A percentile compares a stretch with the other conserved stretches of the same genome.
phyloP scores from a whole-genome alignment of 768 basidiomycete species.

The Boletus insuetus region DNA sequence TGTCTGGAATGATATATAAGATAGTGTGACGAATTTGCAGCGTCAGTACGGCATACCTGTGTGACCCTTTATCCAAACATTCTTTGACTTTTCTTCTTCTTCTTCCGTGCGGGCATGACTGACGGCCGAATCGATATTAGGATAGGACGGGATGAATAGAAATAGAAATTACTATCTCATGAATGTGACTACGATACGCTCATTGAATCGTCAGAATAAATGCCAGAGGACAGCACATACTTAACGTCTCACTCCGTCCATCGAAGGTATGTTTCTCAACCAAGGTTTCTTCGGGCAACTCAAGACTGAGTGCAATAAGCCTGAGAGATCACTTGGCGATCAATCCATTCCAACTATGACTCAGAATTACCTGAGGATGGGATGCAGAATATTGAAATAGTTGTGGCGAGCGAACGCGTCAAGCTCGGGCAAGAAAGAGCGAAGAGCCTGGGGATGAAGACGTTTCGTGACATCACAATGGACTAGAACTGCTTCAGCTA shows the following conservation, averaged over 20 bases:
- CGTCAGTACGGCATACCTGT: slow-evolving; percentile 36
- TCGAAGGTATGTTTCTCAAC: slow-evolving; percentile 47
- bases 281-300: slow-evolving; percentile 51
- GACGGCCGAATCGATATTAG: not conserved
- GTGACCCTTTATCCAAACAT: slow-evolving; percentile 60
- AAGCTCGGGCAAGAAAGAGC: slow-evolving; percentile 51
- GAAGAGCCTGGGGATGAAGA: slow-evolving; percentile 45
- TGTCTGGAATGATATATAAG: slow-evolving; percentile 47
- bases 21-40: not conserved
- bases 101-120: slow-evolving; percentile 50
- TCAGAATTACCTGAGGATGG: slow-evolving; percentile 39
- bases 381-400: slow-evolving; percentile 49
- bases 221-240: slow-evolving; percentile 21
- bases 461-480: slow-evolving; percentile 44
- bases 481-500: slow-evolving; percentile 31
- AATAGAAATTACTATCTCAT: slow-evolving; percentile 55
- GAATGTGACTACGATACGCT: slow-evolving; percentile 43
- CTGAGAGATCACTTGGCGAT: slow-evolving; percentile 22
- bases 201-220: not conserved
- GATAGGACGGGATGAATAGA: not conserved
- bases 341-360: not conserved
- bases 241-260: slow-evolving; percentile 36
- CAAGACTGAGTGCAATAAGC: slow-evolving; percentile 48
- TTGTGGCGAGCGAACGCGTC: slow-evolving; percentile 49
- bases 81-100: slow-evolving; percentile 48